Base-by-base conservation (phyloP, 768 basidiomycete genomes). In the Termitomyces sp. region DNA sequence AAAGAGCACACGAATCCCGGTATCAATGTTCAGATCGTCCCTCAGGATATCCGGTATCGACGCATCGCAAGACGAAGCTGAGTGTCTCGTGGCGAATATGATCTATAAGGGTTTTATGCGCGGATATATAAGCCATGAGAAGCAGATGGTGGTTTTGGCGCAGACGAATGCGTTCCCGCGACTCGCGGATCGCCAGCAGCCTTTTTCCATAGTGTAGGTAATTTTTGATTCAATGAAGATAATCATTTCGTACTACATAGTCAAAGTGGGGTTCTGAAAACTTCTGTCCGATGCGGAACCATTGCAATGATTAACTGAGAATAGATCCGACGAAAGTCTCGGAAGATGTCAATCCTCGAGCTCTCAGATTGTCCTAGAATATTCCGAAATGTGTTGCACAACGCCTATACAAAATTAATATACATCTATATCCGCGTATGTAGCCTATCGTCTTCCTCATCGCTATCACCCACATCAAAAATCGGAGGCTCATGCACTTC, bases 41-140 rank as follows among this genome's bases (percentile, higher is more conserved):
- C 73, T 96, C 46, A 75, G 73, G 49, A 70, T 92, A 53, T 86
- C 89, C 3, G 89, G 88, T 3, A 79, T 83, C 56, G 81, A 85
- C 11, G 82, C 90, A 22, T 76, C 84, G 7, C 66, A 76, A 56
- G 94, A 90, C 60, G 94, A 96, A 68, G 91, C 91, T 2, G 94
- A 98, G 69, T 97, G 94, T 68, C 80, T 94, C 49, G 84, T 97
- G 7, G 94, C 94, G 27, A 95, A 95, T 66, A 89, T 96, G 91
- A 90, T 98, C 41, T 94, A 88, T 74, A 91, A 88, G 73, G 91
- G 90, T 18, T 91, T 86, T 68, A 87, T 98, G 71, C 82, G 90
- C 48, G 97, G 97, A 9, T 99, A 98, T 70, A 94, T 99, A 63
- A 94, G 93, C 47, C 97, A 99, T 64, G 91, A 91, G 66, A 91